Evolutionary conservation across 495 filamentous ascomycete species (phyloP).

Genomic region (Aspergillus bertholletiae): DNA sequence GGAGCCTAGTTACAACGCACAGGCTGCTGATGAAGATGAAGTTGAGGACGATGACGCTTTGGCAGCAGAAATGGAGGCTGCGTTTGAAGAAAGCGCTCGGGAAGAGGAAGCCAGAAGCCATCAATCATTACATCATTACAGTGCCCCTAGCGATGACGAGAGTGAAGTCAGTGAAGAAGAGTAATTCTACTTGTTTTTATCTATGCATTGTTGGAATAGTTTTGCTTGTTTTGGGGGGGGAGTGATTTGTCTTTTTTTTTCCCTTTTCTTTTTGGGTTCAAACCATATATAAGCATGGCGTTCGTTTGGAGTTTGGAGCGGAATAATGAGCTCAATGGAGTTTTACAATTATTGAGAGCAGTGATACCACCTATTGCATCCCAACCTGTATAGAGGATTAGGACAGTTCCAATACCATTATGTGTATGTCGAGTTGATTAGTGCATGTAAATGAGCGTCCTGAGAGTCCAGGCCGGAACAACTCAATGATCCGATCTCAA

Average conservation of each 20-base stretch:
- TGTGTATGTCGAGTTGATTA: too few species aligned
- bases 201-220: neutral
- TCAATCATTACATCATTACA: constrained; percentile 30
- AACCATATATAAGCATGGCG: constrained; percentile 5
- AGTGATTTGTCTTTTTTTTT: neutral
- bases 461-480: constrained; percentile 21
- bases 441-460: neutral
- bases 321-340: constrained; percentile 1
- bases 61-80: constrained; percentile 47
- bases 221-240: neutral
- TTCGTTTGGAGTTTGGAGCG: constrained; percentile 1
- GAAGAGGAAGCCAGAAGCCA: constrained; percentile 36
- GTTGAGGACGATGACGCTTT: constrained; percentile 39
- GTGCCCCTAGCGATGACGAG: constrained; percentile 43
- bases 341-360: neutral
- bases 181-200: constrained; percentile 20
- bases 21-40: constrained; percentile 18
- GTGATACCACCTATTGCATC: constrained; percentile 9
- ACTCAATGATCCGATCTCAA: constrained; percentile 13
- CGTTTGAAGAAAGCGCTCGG: constrained; percentile 41
- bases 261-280: neutral
- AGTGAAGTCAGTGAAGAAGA: constrained; percentile 51
- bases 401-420: constrained; percentile 12
- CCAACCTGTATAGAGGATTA: neutral
- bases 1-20: constrained; percentile 7